phyloP scores from a whole-genome alignment of 1,139 yeast genomes.

The Lodderomyces parapsilosis region DNA sequence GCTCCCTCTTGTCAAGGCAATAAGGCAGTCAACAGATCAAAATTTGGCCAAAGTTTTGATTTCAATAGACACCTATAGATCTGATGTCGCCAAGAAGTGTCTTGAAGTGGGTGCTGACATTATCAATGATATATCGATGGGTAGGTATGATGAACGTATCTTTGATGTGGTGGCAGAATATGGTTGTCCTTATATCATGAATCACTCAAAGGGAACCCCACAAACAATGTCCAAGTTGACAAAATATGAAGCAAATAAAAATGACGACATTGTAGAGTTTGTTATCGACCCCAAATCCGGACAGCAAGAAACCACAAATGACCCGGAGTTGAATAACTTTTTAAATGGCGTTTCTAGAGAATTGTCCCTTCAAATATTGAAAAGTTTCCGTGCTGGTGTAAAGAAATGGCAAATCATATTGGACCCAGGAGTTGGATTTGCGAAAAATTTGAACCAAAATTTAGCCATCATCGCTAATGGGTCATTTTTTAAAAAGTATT shows the following conservation, averaged over 20 bases:
- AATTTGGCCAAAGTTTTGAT: constrained; percentile 48
- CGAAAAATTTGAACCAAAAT: constrained; percentile 72
- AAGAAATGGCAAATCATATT: constrained; percentile 86
- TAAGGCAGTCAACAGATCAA: constrained; percentile 40
- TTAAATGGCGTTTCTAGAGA: constrained; percentile 62
- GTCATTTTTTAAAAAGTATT: constrained; percentile 53
- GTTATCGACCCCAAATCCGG: constrained; percentile 30
- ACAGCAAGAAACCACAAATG: constrained; percentile 21
- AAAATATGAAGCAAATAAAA: constrained; percentile 47
- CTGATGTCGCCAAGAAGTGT: constrained; percentile 69
- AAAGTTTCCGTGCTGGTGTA: constrained; percentile 65
- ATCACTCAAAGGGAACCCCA: constrained; percentile 85
- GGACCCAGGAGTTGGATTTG: constrained; percentile 97
- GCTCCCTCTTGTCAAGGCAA: constrained; percentile 63
- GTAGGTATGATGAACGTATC: constrained; percentile 63
- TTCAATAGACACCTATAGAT: constrained; percentile 83
- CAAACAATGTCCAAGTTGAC: constrained; percentile 66
- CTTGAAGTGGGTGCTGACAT: constrained; percentile 83
- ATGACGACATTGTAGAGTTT: constrained; percentile 40
- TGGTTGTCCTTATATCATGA: constrained; percentile 76
- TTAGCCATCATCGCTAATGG: constrained; percentile 60
- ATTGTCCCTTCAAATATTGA: constrained; percentile 51
- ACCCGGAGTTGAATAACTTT: constrained; percentile 32
- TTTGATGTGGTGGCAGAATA: constrained; percentile 64
- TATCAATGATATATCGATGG: constrained; percentile 89